Evolutionary conservation across 371 early-diverging fungal genomes (phyloP), one percentile per base, ranked within the genome.

Genomic region (Rhizopus arrhizus): DNA sequence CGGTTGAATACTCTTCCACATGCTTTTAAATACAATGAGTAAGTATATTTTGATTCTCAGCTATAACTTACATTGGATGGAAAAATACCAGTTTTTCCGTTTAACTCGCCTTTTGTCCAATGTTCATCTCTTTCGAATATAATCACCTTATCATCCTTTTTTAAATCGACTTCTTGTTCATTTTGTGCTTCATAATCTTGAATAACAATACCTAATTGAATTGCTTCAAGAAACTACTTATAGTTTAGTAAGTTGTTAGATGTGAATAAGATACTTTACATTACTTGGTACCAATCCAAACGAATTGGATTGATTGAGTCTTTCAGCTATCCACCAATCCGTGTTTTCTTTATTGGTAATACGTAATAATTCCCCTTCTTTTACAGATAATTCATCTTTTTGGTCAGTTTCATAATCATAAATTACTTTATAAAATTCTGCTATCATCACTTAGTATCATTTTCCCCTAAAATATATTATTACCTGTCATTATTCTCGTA

Each of bases 231-330:
- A 48, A n/a, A 48, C 48, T 48, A 29, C 89, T 33, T 73, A 47
- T 41, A 36, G 40, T 22, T 22, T 22, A 22, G 22, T 22, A 22
- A 22, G 2, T 22, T 22, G 22, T 22, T 22, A 2, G 22, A 22
- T 22, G 22, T 22, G 28, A 11, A 50, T 12, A 48, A 49, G 31
- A 29, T 36, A 22, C 41, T 58, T 69, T 74, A 89, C 87, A 64
- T 89, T 89, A 55, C 87, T 82, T 52, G 89, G 89, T 51, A 89
- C 88, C 76, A 85, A 77, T n/a, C 89, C 89, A 35, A 38, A 49
- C 28, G 60, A 56, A 5, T 62, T 62, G 41, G 70, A 69, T 33
- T 76, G 70, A 16, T 68, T 71, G 35, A 73, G 51, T 62, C 72
- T 80, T 56, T 77, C 72, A 3, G 87, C 89, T 12, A 80, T 64